Evolutionary conservation across 208 protist genomes (phyloP).

Genomic region (Crithidia acanthocephali): DNA sequence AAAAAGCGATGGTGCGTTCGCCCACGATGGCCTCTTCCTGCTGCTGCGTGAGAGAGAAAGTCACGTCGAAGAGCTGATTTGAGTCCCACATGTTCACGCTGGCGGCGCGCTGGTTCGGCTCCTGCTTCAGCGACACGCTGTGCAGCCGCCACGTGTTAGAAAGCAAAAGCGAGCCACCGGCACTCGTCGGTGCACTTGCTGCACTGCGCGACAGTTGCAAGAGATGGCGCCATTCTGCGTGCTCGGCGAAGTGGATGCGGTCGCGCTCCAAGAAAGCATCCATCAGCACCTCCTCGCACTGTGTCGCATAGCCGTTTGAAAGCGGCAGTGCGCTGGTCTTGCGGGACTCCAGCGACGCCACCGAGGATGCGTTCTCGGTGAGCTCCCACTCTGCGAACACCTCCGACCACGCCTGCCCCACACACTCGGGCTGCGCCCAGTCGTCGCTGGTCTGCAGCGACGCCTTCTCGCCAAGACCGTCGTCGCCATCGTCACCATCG

Average conservation of each 20-base stretch:
- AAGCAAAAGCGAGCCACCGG: no score
- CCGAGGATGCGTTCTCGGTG: background rate
- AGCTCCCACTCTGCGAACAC: conserved; percentile 21
- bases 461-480: background rate
- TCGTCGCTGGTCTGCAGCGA: background rate
- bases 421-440: conserved; percentile 2
- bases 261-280: conserved; percentile 35
- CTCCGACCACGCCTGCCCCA: conserved; percentile 12
- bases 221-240: conserved; percentile 27
- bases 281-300: conserved; percentile 29
- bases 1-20: conserved; percentile 31
- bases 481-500: background rate
- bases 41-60: conserved; percentile 20
- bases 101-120: conserved; percentile 28
- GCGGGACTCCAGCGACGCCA: conserved; percentile 3
- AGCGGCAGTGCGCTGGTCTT: conserved; percentile 1
- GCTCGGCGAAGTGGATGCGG: conserved; percentile 30
- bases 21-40: conserved; percentile 27
- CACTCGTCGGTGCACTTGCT: background rate
- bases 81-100: conserved; percentile 38
- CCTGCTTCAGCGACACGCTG: conserved; percentile 33
- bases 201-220: background rate
- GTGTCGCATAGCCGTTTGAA: background rate
- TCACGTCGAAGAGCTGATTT: conserved; percentile 28
- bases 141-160: conserved; percentile 26